A percentile compares a stretch with the other conserved stretches of the same genome.
Conservation (phyloP, 306 rosid species). For the Elaeagnus macrophylla region DNA sequence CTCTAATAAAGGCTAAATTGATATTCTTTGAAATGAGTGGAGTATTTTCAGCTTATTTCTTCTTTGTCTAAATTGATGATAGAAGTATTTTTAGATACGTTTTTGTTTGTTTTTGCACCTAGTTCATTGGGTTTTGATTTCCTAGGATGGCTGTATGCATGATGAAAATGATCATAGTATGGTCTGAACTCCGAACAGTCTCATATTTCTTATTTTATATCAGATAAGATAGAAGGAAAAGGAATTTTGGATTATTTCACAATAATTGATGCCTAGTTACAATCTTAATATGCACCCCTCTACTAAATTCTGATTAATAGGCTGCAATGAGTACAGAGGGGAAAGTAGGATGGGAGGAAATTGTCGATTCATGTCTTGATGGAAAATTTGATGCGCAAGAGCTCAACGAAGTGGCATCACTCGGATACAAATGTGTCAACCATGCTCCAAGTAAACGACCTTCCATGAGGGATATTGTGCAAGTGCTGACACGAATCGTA, state of each 20-base stretch:
- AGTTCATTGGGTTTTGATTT: no score
- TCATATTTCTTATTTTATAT: no score
- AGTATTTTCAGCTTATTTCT: no score
- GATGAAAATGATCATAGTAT: no score
- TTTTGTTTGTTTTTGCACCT: no score
- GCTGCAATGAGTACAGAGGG: conserved; percentile 91
- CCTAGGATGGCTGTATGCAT: no score
- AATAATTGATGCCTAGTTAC: not conserved
- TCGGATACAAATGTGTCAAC: conserved; percentile 79
- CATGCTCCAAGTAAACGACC: conserved; percentile 68
- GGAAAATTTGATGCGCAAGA: conserved; percentile 65
- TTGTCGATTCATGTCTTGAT: conserved; percentile 64
- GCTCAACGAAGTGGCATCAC: conserved; percentile 77
- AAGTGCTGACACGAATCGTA: conserved; percentile 55
- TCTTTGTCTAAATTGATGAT: no score
- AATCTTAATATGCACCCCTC: not conserved
- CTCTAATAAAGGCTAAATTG: no score
- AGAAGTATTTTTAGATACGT: no score
- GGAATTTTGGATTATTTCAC: not conserved
- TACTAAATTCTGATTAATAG: conserved; percentile 29
- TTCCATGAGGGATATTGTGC: conserved; percentile 88
- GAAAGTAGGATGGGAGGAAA: conserved; percentile 96
- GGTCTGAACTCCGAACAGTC: no score
- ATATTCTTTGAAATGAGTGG: no score
- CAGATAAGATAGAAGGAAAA: no score